A percentile compares a stretch with the other conserved stretches of the same genome.
phyloP scores from a whole-genome alignment of 352 stramenopile species.

The Globisporangium perplexum region DNA sequence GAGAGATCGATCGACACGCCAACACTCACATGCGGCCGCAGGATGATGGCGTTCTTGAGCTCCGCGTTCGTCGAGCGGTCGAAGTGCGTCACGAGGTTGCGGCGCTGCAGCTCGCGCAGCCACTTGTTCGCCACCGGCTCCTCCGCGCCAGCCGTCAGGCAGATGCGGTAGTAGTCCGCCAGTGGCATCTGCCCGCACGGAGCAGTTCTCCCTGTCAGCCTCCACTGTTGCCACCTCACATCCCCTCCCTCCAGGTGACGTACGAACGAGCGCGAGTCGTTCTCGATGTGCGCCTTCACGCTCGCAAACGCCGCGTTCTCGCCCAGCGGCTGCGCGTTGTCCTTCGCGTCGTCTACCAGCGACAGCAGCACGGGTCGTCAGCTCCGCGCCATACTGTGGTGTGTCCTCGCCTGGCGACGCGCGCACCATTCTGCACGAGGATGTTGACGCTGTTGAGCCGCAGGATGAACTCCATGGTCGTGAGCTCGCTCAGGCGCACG shows the following conservation, averaged over 20 bases:
- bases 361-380: not conserved
- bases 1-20: too few relatives aligned
- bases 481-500: conserved; percentile 54
- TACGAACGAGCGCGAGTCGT: conserved; percentile 48
- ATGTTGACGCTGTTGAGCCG: conserved; percentile 65
- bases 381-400: too few relatives aligned
- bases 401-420: too few relatives aligned
- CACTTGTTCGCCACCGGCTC: conserved; percentile 70
- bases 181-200: conserved; percentile 44
- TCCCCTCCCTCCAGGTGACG: not conserved
- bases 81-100: conserved; percentile 73
- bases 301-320: conserved; percentile 61
- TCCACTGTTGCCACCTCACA: not conserved
- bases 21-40: conserved; percentile 53
- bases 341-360: conserved; percentile 19
- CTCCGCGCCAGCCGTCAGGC: conserved; percentile 59
- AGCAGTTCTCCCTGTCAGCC: too few relatives aligned
- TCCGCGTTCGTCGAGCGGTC: conserved; percentile 58
- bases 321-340: conserved; percentile 21
- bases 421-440: conserved; percentile 40
- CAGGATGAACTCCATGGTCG: conserved; percentile 61
- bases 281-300: conserved; percentile 59
- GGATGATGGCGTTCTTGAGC: conserved; percentile 60
- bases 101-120: conserved; percentile 67
- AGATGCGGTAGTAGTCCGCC: conserved; percentile 68